These are phyloP conservation scores for Cercospora nicotianae DNA, from an alignment of 2,329 filamentous ascomycete genomes.

Conservation along the genomic window DNA sequence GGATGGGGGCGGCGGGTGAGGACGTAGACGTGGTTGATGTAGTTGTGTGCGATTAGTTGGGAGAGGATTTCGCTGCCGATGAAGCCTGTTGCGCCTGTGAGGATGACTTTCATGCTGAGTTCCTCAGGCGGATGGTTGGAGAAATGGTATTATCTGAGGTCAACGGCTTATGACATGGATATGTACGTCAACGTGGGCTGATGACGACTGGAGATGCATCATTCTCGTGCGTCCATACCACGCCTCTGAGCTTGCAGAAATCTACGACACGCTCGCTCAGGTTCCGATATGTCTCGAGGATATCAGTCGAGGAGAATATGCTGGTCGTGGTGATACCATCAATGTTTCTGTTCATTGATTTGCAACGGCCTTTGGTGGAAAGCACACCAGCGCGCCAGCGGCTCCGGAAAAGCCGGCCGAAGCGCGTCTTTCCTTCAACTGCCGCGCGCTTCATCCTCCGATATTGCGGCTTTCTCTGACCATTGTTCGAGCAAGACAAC, in stretches of 20 bases:
- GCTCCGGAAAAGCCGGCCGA: not conserved
- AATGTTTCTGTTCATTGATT: not conserved
- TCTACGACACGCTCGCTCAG: not conserved
- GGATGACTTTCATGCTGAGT: slow-evolving; percentile 58
- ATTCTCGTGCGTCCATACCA: too few relatives aligned
- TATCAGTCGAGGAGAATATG: not conserved
- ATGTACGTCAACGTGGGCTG: not conserved
- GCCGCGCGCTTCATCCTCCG: not conserved
- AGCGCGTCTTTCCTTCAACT: not conserved
- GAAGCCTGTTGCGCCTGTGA: slow-evolving; percentile 60
- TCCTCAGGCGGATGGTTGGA: not conserved
- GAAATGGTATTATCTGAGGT: not conserved
- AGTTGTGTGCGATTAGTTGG: slow-evolving; percentile 51
- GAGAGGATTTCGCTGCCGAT: slow-evolving; percentile 56
- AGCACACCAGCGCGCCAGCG: not conserved
- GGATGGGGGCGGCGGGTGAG: slow-evolving; percentile 36
- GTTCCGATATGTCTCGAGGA: not conserved
- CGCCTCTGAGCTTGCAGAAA: not conserved
- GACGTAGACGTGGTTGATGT: slow-evolving; percentile 48
- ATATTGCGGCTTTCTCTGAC: not conserved
- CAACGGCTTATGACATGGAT: not conserved
- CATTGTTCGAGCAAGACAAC: not conserved
- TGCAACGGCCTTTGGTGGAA: not conserved
- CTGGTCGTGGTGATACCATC: not conserved
- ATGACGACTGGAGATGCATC: not conserved